A percentile compares a stretch with the other conserved stretches of the same genome.
Evolutionary conservation across 805 yeast genomes (phyloP).

Genomic region (Metschnikowia sp.): DNA sequence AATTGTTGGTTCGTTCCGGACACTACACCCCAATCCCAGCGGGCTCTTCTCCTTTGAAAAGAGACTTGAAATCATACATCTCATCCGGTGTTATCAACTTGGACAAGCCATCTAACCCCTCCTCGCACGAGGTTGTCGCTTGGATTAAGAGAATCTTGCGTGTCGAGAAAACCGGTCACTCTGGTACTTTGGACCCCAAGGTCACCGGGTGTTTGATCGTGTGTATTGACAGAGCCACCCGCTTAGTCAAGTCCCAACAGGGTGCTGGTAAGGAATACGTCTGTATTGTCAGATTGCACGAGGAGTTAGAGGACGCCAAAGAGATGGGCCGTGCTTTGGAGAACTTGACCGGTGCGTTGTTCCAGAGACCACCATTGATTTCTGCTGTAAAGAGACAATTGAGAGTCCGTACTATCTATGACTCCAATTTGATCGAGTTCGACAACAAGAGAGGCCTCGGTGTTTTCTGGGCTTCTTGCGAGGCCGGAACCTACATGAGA

Average conservation of each 20-base stretch:
- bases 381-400: conserved; percentile 99
- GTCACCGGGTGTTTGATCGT: conserved; percentile 99
- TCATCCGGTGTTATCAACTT: conserved; percentile 95
- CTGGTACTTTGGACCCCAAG: conserved; percentile 98
- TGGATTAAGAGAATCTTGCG: conserved; percentile 97
- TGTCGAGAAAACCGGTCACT: conserved; percentile 97
- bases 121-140: conserved; percentile 98
- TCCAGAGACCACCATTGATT: conserved; percentile 98
- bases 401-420: conserved; percentile 97
- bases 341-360: conserved; percentile 95
- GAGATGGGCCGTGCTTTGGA: conserved; percentile 85
- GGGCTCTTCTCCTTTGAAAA: conserved; percentile 90
- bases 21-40: conserved; percentile 97
- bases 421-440: conserved; percentile 91
- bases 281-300: conserved; percentile 94
- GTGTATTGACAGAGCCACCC: conserved; percentile 96
- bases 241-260: conserved; percentile 97
- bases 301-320: conserved; percentile 84
- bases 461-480: conserved; percentile 99
- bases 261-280: conserved; percentile 99
- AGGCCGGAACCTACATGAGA: conserved; percentile 99
- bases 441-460: conserved; percentile 95
- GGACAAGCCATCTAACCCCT: conserved; percentile 97
- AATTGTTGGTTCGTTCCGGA: conserved; percentile 89
- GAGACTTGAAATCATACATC: conserved; percentile 87